Evolutionary conservation across 805 yeast genomes (phyloP).

Genomic region (Spathaspora arborariae): DNA sequence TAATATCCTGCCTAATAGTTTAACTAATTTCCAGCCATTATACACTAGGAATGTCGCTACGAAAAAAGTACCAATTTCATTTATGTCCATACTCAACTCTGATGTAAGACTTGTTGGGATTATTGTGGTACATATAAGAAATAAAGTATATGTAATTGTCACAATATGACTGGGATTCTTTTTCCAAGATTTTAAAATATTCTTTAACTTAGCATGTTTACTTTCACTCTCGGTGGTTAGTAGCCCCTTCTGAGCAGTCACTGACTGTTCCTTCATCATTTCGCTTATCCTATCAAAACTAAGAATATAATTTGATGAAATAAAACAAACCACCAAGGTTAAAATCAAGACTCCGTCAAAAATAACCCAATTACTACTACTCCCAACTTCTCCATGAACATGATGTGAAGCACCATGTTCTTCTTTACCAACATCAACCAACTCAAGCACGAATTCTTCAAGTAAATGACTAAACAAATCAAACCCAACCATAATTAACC

Average conservation of each 20-base stretch:
- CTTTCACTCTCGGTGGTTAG: constrained; percentile 1
- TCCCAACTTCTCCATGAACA: constrained; percentile 28
- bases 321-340: constrained; percentile 23
- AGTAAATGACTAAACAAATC: constrained; percentile 84
- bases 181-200: constrained; percentile 16
- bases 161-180: constrained; percentile 45
- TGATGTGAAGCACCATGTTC: constrained; percentile 35
- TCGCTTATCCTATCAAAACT: constrained; percentile 31
- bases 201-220: constrained; percentile 6
- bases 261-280: constrained; percentile 20
- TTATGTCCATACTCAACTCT: constrained; percentile 31
- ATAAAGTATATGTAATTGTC: constrained; percentile 40
- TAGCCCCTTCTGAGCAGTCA: constrained; percentile 4
- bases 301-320: constrained; percentile 32
- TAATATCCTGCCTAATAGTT: constrained; percentile 48
- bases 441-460: constrained; percentile 61
- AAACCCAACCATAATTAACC: constrained; percentile 85
- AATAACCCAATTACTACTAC: constrained; percentile 23
- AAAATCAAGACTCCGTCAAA: constrained; percentile 24
- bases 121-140: constrained; percentile 39
- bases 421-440: constrained; percentile 18
- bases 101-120: constrained; percentile 28
- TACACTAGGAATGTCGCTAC: constrained; percentile 44
- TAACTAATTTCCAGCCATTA: constrained; percentile 51
- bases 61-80: constrained; percentile 43